Evolutionary conservation across 768 basidiomycete genomes (phyloP), one percentile per base, ranked within the genome.

Genomic region (Clavulina sp.): DNA sequence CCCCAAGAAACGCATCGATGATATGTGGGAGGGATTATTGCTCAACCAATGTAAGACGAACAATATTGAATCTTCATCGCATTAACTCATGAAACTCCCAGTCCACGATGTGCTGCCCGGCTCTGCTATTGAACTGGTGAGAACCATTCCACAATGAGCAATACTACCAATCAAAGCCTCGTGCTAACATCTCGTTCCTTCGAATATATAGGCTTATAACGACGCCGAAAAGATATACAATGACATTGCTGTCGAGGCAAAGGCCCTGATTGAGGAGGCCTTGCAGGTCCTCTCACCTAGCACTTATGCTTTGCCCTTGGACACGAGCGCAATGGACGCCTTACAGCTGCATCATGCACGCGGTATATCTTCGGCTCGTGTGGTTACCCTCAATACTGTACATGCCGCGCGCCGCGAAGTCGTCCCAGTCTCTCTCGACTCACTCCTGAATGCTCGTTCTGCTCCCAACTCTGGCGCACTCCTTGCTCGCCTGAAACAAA

Each of bases 21-120:
- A 78, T 41, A 75, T 75, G 23, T 99, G 95, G 95, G 91, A 97
- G 68, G 89, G 93, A 59, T 81, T 93, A 2, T 68, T 88, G 23
- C 63, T 88, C 46, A 87, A 87, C 59, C 86, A 89, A 71, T 88
- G 82, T 87, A 62, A 31, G 80, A 68, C 5, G 33, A 6, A 50
- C 4, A 4, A 32, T 9, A 23, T 1, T 23, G 7, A 41, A 29
- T n/a, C 48, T 16, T 1, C 28, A 23, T 40, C n/a, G 34, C 36
- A 19, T 50, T 26, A 46, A 80, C 32, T 63, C 65, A 59, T 9
- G 16, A 13, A 46, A 9, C 43, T 46, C 26, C 13, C 24, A 46
- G 43, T 46, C 24, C 43, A 46, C 26, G 43, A 46, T 46, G 88
- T 93, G 30, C 80, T 96, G 31, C 91, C 88, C n/a, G 87, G 87